These are phyloP conservation scores for Calonectria ilicicola DNA, from an alignment of 2,329 filamentous ascomycete species.

Conservation along the genomic window DNA sequence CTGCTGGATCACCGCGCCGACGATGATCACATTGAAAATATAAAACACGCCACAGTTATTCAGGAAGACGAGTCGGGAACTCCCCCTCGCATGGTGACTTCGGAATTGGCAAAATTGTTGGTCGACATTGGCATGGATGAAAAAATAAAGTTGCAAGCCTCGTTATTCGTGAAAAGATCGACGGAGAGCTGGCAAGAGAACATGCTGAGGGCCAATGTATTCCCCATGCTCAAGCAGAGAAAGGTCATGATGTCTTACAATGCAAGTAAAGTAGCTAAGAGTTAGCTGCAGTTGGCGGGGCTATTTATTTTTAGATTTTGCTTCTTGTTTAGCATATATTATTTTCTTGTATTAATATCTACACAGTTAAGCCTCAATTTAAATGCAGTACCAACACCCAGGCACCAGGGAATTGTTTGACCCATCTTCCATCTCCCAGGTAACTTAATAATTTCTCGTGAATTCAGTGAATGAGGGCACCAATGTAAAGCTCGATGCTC, in stretches of 20 bases:
- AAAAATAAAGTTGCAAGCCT: neutral
- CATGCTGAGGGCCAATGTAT: neutral
- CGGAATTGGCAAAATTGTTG: neutral
- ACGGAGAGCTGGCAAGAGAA: slow-evolving; percentile 1
- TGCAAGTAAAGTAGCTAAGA: neutral
- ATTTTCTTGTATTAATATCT: neutral
- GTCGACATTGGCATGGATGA: slow-evolving; percentile 3
- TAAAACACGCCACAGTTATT: neutral
- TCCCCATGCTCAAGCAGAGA: slow-evolving; percentile 11
- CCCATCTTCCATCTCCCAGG: neutral
- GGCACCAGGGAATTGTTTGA: too few relatives aligned
- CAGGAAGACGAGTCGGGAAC: neutral
- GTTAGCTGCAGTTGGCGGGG: neutral
- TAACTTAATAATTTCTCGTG: neutral
- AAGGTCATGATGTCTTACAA: neutral
- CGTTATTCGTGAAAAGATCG: neutral
- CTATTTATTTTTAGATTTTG: neutral
- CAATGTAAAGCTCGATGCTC: neutral
- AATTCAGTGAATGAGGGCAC: neutral
- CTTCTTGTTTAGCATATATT: neutral
- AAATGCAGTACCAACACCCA: neutral
- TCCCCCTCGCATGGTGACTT: neutral
- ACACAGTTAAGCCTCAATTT: too few relatives aligned
- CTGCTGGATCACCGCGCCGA: neutral
- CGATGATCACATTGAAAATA: neutral